Base-by-base conservation (phyloP, 805 yeast genomes). In the Metschnikowia cubensis region DNA sequence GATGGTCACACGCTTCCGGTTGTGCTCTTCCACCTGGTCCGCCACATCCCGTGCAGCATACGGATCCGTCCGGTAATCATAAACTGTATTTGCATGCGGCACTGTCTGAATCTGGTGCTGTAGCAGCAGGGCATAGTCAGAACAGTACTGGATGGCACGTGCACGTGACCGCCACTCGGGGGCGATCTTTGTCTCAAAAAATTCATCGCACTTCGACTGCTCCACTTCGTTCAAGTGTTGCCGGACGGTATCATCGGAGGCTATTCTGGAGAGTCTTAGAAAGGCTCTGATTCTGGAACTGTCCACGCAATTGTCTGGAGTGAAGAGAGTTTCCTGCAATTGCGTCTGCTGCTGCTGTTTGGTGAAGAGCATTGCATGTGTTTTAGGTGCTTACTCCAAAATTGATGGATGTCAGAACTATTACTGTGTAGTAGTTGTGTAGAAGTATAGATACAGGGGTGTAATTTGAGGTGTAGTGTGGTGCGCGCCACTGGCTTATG, bases 81-180 rank as follows among this genome's bases (percentile, higher is more conserved):
- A 64, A 15, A 56, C 51, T 3, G 55, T 50, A 17, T 21, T 18
- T 2, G 39, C 21, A 14, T 49, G 45, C 13, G 32, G 36, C 45
- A n/a, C 49, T 32, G 37, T 39, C 32, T 20, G 15, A 5, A 49
- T 46, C n/a, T 56, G 51, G 14, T 50, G 41, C n/a, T 69, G 60
- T 29, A 71, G 54, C 2, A 45, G 41, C 6, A 36, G 39, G 3
- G 73, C 64, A 45, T 66, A 70, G 6, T 59, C 50, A 1, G 55
- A 49, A 49, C 78, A 73, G 54, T 56, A 73, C 21, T 53, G 54
- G 15, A 73, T 64, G 18, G 65, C 56, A 7, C 59, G 53, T 5
- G 66, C 55, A 15, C 78, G 56, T 2, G 62, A 61, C 31, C 58
- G 45, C 78, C 78, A 73, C 52, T 69, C 69, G 1, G 75, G 73